Conservation (phyloP, 2,329 filamentous ascomycete species). For the Neodidymelliopsis sp. region DNA sequence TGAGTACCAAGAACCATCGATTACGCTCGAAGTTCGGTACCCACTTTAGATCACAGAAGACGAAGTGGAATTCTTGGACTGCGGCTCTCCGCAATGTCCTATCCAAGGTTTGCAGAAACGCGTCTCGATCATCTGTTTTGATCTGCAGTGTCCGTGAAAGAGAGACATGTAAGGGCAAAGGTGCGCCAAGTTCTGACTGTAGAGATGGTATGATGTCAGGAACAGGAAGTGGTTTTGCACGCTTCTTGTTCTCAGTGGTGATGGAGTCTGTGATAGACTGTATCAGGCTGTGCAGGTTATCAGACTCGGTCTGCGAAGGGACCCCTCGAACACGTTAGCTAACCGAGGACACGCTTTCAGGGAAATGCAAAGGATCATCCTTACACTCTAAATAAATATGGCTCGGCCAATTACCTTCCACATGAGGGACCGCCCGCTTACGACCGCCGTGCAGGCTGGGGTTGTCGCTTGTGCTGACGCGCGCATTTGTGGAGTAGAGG, state of each 20-base stretch:
- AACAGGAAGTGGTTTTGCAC: constrained; percentile 32
- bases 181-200: constrained; percentile 77
- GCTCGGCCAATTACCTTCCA: constrained; percentile 89
- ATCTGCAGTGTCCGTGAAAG: constrained; percentile 84
- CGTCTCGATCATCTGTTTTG: constrained; percentile 72
- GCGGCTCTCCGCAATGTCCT: constrained; percentile 53
- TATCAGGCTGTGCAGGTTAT: constrained; percentile 39
- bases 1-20: constrained; percentile 85
- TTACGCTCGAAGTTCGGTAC: constrained; percentile 71
- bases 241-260: constrained; percentile 26
- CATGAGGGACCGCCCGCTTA: constrained; percentile 81
- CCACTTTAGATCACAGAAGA: constrained; percentile 64
- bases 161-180: constrained; percentile 87
- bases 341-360: constrained; percentile 21
- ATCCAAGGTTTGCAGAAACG: constrained; percentile 67
- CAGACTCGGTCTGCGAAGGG: constrained; percentile 45
- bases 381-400: constrained; percentile 94
- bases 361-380: constrained; percentile 42
- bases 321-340: constrained; percentile 49
- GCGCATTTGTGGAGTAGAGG: constrained; percentile 83
- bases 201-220: constrained; percentile 71
- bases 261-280: constrained; percentile 32
- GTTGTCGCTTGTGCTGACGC: constrained; percentile 80
- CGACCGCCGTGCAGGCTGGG: constrained; percentile 85
- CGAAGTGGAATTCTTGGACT: constrained; percentile 60